Evolutionary conservation across 768 basidiomycete genomes (phyloP).

Genomic region (Mycena venus): DNA sequence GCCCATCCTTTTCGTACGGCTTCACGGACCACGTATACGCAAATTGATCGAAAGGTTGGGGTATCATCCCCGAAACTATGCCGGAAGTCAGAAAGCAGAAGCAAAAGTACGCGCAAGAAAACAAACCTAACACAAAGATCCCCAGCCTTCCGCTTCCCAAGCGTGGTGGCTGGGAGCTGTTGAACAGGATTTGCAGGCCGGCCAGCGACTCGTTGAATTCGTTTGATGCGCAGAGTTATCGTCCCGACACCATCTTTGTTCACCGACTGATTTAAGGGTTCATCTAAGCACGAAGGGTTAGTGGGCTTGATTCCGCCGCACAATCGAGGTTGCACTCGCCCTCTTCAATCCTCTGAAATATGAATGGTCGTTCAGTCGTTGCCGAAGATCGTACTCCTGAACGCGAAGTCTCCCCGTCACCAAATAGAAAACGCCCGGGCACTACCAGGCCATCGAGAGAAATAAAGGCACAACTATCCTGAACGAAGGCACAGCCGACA

Average conservation of each 20-base stretch:
- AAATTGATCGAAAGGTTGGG: constrained; percentile 53
- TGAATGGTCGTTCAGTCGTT: constrained; percentile 69
- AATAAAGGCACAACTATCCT: constrained; percentile 72
- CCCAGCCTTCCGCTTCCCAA: constrained; percentile 54
- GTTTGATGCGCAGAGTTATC: constrained; percentile 65
- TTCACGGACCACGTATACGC: constrained; percentile 68
- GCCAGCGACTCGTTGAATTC: constrained; percentile 43
- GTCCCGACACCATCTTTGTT: constrained; percentile 64
- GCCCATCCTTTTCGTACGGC: constrained; percentile 55
- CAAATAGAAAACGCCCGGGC: constrained; percentile 73
- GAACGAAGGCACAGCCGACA: too few species aligned
- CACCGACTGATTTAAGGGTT: constrained; percentile 30
- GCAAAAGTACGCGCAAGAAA: not conserved
- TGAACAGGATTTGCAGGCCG: constrained; percentile 60
- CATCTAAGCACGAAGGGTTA: constrained; percentile 19
- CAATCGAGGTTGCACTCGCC: constrained; percentile 45
- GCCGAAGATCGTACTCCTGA: constrained; percentile 65
- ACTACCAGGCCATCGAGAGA: constrained; percentile 74
- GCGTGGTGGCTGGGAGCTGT: constrained; percentile 47
- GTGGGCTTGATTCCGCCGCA: constrained; percentile 2
- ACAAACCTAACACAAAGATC: constrained; percentile 64
- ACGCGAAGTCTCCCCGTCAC: constrained; percentile 67
- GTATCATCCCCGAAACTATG: constrained; percentile 65
- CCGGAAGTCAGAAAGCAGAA: constrained; percentile 14
- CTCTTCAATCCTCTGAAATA: constrained; percentile 62